Percentiles rank a stretch among this genome's conserved stretches.
Conservation (phyloP, 768 basidiomycete species). For the Hemileccinum rubropunctum region DNA sequence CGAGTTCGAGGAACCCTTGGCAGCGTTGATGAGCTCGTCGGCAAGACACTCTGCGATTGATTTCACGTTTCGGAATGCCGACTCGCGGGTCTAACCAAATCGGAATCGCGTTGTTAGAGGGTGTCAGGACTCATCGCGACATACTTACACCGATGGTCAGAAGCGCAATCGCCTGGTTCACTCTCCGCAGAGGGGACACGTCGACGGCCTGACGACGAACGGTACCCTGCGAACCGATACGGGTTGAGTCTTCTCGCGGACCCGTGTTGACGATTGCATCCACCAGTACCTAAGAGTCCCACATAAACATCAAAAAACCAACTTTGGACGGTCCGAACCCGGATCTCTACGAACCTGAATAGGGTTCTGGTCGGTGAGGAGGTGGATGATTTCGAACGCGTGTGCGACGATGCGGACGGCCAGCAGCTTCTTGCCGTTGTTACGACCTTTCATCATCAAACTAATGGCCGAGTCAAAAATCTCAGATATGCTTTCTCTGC, state of each 20-base stretch:
- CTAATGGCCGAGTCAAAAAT: slow-evolving; percentile 37
- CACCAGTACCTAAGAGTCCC: slow-evolving; percentile 68
- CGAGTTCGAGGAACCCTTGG: slow-evolving; percentile 99
- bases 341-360: slow-evolving; percentile 72
- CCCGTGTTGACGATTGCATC: slow-evolving; percentile 99
- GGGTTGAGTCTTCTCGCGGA: slow-evolving; percentile 98
- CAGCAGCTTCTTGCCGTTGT: slow-evolving; percentile 99
- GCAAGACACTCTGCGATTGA: slow-evolving; percentile 98
- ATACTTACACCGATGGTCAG: slow-evolving; percentile 89
- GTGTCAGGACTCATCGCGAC: not conserved
- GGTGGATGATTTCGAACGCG: slow-evolving; percentile 99
- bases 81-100: slow-evolving; percentile 84
- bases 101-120: no score
- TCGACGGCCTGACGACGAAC: slow-evolving; percentile 99
- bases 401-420: slow-evolving; percentile 99
- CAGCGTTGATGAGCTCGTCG: slow-evolving; percentile 99
- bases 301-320: not conserved
- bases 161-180: slow-evolving; percentile 96
- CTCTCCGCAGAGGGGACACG: slow-evolving; percentile 95
- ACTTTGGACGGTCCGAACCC: no score
- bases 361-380: slow-evolving; percentile 99
- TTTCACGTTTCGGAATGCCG: slow-evolving; percentile 99
- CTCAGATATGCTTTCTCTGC: slow-evolving; percentile 1
- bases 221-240: slow-evolving; percentile 99
- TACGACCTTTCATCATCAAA: slow-evolving; percentile 99